Evolutionary conservation across 176 grass and related monocot species (phyloP).

Genomic region (Poa annua): DNA sequence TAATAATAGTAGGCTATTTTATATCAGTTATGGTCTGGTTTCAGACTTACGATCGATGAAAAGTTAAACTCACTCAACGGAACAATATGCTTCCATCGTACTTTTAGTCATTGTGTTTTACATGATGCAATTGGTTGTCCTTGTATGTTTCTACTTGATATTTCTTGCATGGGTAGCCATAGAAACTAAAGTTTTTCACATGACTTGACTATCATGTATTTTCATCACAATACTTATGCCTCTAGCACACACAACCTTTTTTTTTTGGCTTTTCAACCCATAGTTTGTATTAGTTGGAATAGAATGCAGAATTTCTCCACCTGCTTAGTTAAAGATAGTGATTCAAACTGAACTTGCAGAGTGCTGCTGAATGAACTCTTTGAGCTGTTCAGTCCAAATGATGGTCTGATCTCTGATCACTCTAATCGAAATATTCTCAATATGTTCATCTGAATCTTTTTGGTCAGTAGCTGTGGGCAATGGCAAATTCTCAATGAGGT

Average conservation of each 20-base stretch:
- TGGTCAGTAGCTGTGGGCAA: not conserved
- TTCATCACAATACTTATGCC: not conserved
- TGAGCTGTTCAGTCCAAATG: not conserved
- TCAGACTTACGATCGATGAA: not conserved
- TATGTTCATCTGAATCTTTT: not conserved
- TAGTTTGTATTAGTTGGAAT: not conserved
- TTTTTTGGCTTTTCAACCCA: not conserved
- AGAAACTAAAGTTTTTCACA: not conserved
- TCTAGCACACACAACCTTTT: not conserved
- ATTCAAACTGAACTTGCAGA: slow-evolving; percentile 2
- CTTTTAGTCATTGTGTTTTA: not conserved
- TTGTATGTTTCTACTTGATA: not conserved
- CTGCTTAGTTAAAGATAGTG: not conserved
- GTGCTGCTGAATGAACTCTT: slow-evolving; percentile 2
- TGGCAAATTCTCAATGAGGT: not conserved
- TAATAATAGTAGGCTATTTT: not conserved
- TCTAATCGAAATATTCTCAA: not conserved
- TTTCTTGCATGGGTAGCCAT: slow-evolving; percentile 2
- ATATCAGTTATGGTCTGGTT: not conserved
- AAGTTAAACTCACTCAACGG: slow-evolving; percentile 6
- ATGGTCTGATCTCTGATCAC: not conserved
- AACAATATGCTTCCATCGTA: not conserved
- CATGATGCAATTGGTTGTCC: not conserved
- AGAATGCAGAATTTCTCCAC: not conserved
- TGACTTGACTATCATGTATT: not conserved